These are phyloP conservation scores for Astrephomene gubernaculifera DNA, from an alignment of 139 green algal species.

Conservation along the genomic window DNA sequence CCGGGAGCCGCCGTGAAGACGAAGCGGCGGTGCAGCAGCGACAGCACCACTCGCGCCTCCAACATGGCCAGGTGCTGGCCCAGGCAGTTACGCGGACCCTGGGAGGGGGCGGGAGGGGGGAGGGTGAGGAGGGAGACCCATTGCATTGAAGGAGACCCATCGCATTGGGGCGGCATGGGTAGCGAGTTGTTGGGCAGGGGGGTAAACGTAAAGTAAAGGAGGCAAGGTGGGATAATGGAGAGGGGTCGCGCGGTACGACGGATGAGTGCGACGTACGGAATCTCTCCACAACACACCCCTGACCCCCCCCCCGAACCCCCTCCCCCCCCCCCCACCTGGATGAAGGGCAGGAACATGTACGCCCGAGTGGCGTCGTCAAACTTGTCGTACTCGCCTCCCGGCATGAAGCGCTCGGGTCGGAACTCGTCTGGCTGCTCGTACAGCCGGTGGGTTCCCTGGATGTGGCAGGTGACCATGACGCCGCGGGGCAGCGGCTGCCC, in stretches of 20 bases:
- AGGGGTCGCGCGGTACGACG: too few relatives aligned
- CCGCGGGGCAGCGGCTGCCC: constrained; percentile 78
- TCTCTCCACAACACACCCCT: too few relatives aligned
- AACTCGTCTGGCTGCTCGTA: constrained; percentile 85
- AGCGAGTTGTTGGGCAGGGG: too few relatives aligned
- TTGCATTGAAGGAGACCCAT: too few relatives aligned
- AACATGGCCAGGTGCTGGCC: constrained; percentile 91
- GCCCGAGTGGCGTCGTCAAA: constrained; percentile 81
- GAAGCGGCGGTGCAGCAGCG: constrained; percentile 82
- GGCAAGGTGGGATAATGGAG: too few relatives aligned
- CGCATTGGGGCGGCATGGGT: too few relatives aligned
- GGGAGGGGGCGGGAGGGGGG: neutral
- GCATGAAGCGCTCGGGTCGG: constrained; percentile 89
- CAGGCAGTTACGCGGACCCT: constrained; percentile 92
- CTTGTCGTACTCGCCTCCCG: constrained; percentile 86
- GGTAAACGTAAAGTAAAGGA: too few relatives aligned
- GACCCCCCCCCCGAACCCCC: neutral
- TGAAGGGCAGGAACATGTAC: constrained; percentile 97
- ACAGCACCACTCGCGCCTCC: constrained; percentile 91
- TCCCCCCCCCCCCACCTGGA: constrained; percentile 65
- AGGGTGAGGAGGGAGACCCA: neutral
- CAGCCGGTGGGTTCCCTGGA: constrained; percentile 87
- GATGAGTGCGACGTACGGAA: too few relatives aligned
- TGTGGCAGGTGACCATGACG: constrained; percentile 73
- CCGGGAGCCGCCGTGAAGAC: constrained; percentile 65